Percentiles rank a stretch among this genome's conserved stretches.
phyloP scores from a whole-genome alignment of 148 eudicot species.

The Chenopodium album region DNA sequence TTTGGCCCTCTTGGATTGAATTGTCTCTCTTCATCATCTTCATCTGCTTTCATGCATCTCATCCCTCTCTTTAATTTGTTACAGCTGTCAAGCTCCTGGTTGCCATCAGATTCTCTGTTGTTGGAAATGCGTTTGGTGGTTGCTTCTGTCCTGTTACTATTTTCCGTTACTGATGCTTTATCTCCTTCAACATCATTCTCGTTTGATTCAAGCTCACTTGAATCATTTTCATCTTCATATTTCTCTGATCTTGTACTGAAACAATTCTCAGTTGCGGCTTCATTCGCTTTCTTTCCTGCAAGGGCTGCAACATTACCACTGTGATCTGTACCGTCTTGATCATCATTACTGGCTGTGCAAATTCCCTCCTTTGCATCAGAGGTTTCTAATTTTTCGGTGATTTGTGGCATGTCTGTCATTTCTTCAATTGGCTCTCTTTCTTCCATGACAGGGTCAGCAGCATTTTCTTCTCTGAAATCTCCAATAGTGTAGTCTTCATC shows the following conservation, averaged over 20 bases:
- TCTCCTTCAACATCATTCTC: constrained; percentile 13
- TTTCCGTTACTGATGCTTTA: constrained; percentile 14
- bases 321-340: not conserved
- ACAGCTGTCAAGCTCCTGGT: constrained; percentile 30
- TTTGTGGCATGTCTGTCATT: not conserved
- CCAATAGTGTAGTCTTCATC: not conserved
- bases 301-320: not conserved
- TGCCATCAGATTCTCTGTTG: constrained; percentile 8
- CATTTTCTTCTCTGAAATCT: constrained; percentile 6
- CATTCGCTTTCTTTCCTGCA: not conserved
- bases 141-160: constrained; percentile 17
- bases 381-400: not conserved
- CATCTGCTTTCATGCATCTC: constrained; percentile 32
- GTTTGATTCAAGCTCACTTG: constrained; percentile 14
- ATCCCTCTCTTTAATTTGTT: constrained; percentile 30
- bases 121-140: constrained; percentile 8
- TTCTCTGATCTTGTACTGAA: constrained; percentile 6
- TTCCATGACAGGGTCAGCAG: not conserved
- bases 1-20: constrained; percentile 81
- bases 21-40: constrained; percentile 39
- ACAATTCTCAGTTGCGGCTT: constrained; percentile 3
- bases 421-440: not conserved
- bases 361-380: not conserved
- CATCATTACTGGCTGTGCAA: not conserved
- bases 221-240: constrained; percentile 26